Base-by-base conservation (phyloP, 345 rosid species). In the Arabis alpina region DNA sequence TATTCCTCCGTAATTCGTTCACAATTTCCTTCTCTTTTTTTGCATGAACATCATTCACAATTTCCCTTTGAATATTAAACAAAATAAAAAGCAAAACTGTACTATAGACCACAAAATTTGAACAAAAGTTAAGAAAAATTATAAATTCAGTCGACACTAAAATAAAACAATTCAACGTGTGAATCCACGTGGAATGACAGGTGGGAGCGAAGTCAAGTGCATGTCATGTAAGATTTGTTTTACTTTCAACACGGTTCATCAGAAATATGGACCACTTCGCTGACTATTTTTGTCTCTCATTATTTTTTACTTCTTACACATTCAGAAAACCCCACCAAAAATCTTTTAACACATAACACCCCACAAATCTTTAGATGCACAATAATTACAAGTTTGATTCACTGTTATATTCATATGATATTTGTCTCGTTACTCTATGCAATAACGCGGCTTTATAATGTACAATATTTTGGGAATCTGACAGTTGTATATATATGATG, bases 201-300 rank as follows among this genome's bases (percentile, higher is more conserved):
- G 37, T 64, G 72, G 72, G 68, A 74, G 36, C 41, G n/a, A 67
- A 67, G 68, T 65, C 40, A 41, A 42, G 54, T 73, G 77, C 72
- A 68, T 59, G 61, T 74, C 62, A 66, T 66, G 40, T 73, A 74
- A 51, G 24, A 36, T 59, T 65, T 30, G 45, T 48, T 16, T 72
- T 51, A 67, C 73, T 67, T 74, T 75, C 78, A 75, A 75, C 78
- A 61, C 78, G 74, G 64, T 75, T 75, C 70, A 68, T 68, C 63
- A 61, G 52, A 54, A 53, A n/a, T 11, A 27, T 74, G 78, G 78
- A 74, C 78, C 78, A 68, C 68, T 8, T 67, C 49, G 54, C 64
- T 66, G 55, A 54, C 68, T 57, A 14, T 57, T 66, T 3, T 27
- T 10, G 27, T 27, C 4, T 37, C 9, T 37, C 0, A 27, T 39